Evolutionary conservation across 306 rosid species (phyloP), one percentile per base, ranked within the genome.

Genomic region (Cucurbita argyrosperma): DNA sequence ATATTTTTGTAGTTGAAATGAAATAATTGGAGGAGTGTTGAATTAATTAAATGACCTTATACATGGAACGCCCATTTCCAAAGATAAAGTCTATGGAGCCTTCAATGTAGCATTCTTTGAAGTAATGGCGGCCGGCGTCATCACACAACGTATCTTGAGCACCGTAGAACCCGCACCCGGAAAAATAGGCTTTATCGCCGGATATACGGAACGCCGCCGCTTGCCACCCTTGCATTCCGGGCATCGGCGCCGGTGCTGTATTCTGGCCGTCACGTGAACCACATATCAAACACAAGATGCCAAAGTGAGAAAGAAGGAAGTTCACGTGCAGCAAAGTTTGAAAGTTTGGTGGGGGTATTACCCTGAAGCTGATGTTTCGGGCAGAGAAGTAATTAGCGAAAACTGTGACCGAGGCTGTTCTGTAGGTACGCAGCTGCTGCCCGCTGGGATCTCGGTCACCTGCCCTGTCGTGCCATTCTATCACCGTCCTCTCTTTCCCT

Each of bases 201-300:
- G 96, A 87, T 62, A 88, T 92, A 4, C 96, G 73, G 78, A 92
- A 88, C 50, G 98, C 96, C 76, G 76, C 92, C 76, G 96, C 98
- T 58, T 92, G 96, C 92, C 96, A 86, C 35, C 98, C 98, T 57
- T 92, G 86, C 96, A 88, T 90, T 57, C 98, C 96, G n/a, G 96
- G 98, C 96, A 78, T 70, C 8, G 96, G 96, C 47, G 96, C 96
- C 3, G 98, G 98, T 21, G 98, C 91, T 16, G 98, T 92, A 73
- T 90, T 92, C 98, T 92, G 85, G 19, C 19, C 11, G 19, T 47
- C 55, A 76, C 47, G 60, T 46, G 30, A 76, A 74, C 26, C 23
- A 11, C 23, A 50, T 43, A 42, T 16, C 8, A 75, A 16, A 7
- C 0, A 43, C 46, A 13, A 39, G 11, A 11, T 7, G 35, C 18